Conservation (phyloP, 108 stramenopile genomes). For the Pseudonitzschia pungens region DNA sequence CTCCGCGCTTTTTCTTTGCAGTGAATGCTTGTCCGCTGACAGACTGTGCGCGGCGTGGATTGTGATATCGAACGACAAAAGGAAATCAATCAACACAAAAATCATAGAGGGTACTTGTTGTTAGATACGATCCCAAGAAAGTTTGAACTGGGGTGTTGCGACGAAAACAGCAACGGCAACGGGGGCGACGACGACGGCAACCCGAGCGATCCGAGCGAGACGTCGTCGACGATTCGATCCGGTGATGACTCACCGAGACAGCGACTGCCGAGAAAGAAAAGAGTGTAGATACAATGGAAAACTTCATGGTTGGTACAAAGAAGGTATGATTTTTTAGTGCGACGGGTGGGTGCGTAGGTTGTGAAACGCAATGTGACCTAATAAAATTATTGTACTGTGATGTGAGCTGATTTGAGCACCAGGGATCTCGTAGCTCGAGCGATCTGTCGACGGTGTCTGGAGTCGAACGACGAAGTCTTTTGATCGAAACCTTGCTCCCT, state of each 20-base stretch:
- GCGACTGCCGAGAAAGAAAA: neutral
- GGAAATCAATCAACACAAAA: no score
- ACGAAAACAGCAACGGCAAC: neutral
- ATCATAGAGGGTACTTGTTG: no score
- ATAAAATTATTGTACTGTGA: no score
- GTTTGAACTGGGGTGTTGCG: no score
- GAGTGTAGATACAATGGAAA: neutral
- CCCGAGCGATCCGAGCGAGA: neutral
- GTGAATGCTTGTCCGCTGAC: constrained; percentile 2
- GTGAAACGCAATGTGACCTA: no score
- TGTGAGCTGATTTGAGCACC: no score
- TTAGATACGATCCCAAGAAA: no score
- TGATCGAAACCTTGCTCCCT: no score
- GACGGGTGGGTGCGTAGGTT: neutral
- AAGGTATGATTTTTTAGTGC: neutral
- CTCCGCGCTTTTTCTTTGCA: constrained; percentile 32
- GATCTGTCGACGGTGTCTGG: no score
- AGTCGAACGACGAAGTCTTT: no score
- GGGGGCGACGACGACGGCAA: neutral
- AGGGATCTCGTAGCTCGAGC: no score
- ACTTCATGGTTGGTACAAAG: neutral
- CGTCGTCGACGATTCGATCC: neutral
- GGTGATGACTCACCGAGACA: neutral
- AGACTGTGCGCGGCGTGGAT: neutral
- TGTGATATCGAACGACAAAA: no score